A percentile compares a stretch with the other conserved stretches of the same genome.
These are phyloP conservation scores for Aspergillus steynii DNA, from an alignment of 495 filamentous ascomycete species.

Conservation along the genomic window DNA sequence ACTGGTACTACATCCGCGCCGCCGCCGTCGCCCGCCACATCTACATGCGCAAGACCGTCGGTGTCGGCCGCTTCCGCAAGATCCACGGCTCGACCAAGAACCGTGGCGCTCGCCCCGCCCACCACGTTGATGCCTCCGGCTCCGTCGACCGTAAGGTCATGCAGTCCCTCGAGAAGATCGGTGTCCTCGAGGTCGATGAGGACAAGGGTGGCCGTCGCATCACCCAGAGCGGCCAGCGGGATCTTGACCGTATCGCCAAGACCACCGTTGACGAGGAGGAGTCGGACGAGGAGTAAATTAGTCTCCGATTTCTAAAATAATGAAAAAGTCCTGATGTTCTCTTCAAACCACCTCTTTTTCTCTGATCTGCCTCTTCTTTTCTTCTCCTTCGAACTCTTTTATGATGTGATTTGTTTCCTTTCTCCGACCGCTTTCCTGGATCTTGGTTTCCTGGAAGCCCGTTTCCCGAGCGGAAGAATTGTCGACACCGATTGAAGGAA, in stretches of 20 bases:
- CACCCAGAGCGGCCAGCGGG: conserved; percentile 94
- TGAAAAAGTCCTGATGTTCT: conserved; percentile 40
- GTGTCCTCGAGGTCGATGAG: conserved; percentile 93
- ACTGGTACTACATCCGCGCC: conserved; percentile 98
- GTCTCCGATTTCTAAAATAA: conserved; percentile 28
- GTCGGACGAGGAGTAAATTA: conserved; percentile 52
- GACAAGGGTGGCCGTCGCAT: conserved; percentile 97
- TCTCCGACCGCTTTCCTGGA: not conserved
- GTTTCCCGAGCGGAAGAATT: not conserved
- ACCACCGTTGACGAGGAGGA: conserved; percentile 56
- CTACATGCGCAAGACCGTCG: conserved; percentile 98
- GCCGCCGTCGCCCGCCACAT: conserved; percentile 95
- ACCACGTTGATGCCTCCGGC: conserved; percentile 95
- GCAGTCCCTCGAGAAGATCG: conserved; percentile 98
- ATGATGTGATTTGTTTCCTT: not conserved
- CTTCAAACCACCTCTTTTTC: conserved; percentile 27
- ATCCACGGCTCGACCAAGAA: conserved; percentile 96
- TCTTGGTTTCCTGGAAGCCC: not conserved
- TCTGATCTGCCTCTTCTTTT: conserved; percentile 14
- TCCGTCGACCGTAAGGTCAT: conserved; percentile 94
- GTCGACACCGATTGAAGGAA: not conserved
- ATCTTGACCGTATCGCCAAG: conserved; percentile 86
- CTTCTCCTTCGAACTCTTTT: conserved; percentile 9
- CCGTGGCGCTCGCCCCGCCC: conserved; percentile 84
- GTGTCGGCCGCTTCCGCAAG: conserved; percentile 89